A percentile compares a stretch with the other conserved stretches of the same genome.
These are phyloP conservation scores for Botrytis aclada DNA, from an alignment of 2,329 filamentous ascomycete species.

Conservation along the genomic window DNA sequence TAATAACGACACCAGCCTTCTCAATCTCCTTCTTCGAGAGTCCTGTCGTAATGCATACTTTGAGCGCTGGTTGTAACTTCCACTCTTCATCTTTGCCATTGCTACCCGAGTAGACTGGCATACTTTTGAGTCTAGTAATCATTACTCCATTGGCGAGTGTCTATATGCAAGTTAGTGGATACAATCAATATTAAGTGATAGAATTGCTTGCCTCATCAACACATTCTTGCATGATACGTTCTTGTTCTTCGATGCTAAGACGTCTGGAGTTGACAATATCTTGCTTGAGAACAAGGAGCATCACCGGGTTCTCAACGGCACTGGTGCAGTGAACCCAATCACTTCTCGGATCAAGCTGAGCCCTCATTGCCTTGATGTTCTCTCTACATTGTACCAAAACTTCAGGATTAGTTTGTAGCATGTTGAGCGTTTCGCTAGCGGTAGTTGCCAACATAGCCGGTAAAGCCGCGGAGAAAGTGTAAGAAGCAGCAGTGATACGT, in stretches of 20 bases:
- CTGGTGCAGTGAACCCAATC: conserved; percentile 90
- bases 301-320: conserved; percentile 77
- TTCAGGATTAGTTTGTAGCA: conserved; percentile 85
- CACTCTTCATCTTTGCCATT: conserved; percentile 67
- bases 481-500: conserved; percentile 85
- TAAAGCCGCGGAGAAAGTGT: conserved; percentile 92
- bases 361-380: conserved; percentile 79
- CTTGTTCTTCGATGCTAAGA: conserved; percentile 72
- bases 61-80: conserved; percentile 75
- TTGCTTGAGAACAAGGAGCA: conserved; percentile 79
- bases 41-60: conserved; percentile 85
- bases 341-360: conserved; percentile 85
- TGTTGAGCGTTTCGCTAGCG: conserved; percentile 81
- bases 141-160: conserved; percentile 82
- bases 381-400: conserved; percentile 76
- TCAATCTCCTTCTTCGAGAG: conserved; percentile 93
- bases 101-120: conserved; percentile 62
- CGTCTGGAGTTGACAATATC: conserved; percentile 72
- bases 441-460: conserved; percentile 95
- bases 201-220: conserved; percentile 79
- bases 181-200: background rate
- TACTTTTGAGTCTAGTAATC: conserved; percentile 79
- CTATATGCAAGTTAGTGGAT: conserved; percentile 45
- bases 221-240: conserved; percentile 79
- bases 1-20: conserved; percentile 82